phyloP scores from a whole-genome alignment of 164 flowering plant species.

The Dillenia turbinata region DNA sequence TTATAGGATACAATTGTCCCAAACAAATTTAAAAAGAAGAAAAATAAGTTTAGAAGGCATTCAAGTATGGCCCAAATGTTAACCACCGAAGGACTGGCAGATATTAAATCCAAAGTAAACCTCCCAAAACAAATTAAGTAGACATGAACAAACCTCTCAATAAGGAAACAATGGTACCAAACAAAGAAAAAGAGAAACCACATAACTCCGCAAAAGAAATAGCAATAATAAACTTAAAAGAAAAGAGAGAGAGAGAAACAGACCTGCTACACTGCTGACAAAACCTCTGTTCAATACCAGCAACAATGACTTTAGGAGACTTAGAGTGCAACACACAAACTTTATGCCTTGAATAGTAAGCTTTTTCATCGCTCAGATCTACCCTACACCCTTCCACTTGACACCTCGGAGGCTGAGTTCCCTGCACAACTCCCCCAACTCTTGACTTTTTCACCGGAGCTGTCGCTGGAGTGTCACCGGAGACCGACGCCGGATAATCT shows the following conservation, averaged over 20 bases:
- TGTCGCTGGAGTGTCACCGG: slow-evolving; percentile 2
- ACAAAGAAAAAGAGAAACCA: background rate
- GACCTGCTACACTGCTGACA: slow-evolving; percentile 95
- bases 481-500: slow-evolving; percentile 9
- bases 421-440: slow-evolving; percentile 33
- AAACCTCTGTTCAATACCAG: slow-evolving; percentile 72
- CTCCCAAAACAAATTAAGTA: background rate
- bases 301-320: slow-evolving; percentile 62
- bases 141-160: background rate
- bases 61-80: too few relatives aligned
- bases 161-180: too few relatives aligned
- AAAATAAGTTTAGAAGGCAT: too few relatives aligned
- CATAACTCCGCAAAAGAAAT: background rate
- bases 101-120: too few relatives aligned
- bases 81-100: too few relatives aligned
- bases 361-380: slow-evolving; percentile 81
- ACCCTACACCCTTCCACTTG: slow-evolving; percentile 81
- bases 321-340: slow-evolving; percentile 88
- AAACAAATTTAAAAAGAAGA: too few relatives aligned
- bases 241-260: slow-evolving; percentile 6
- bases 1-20: too few relatives aligned
- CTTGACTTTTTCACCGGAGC: slow-evolving; percentile 26
- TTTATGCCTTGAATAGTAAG: slow-evolving; percentile 92
- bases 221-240: background rate
- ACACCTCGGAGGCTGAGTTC: slow-evolving; percentile 71